Base-by-base conservation (phyloP, 2,329 filamentous ascomycete species). In the Onygenales sp. region DNA sequence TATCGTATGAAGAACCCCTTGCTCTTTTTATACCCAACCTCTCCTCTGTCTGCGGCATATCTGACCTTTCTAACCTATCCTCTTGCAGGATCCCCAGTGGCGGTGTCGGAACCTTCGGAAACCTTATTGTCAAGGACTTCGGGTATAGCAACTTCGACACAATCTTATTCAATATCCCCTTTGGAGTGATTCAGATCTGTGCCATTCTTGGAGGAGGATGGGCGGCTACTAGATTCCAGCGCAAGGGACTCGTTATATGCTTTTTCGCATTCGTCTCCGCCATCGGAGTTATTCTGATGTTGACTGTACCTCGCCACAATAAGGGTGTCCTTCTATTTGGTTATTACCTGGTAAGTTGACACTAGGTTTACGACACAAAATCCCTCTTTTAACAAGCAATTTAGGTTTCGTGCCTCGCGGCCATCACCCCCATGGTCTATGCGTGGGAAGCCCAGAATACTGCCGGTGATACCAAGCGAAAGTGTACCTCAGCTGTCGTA, bases 281-380 rank as follows among this genome's bases (percentile, higher is more conserved):
- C 1, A 59, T 72, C 11, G 75, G 76, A 0, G 68, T 73, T 1
- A 65, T 78, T 35, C 61, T 80, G 21, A 74, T 79, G 69, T 65
- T 79, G 43, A 74, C 74, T 0, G 69, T 79, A 0, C 72, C 75
- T 0, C 67, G 74, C 2, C 57, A 68, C 1, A 68, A 78, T 27
- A 77, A 77, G 55, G 76, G 74, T 0, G 74, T 74, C 6, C 61
- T 79, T 35, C 64, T 79, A 9, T 72, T 79, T 46, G 75, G 76
- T 0, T 79, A 78, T 57, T 79, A 79, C 55, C 63, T 79, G 11
- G 75, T 78, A 52, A 31, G 55, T 13, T n/a, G 9, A 39, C 9
- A 39, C 36, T 3, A 39, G 36, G 5, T 27, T 7, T 17, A 47
- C 8, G n/a, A 2, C 13, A 2, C 7, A 27, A 3, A 27, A 27